Evolutionary conservation across 2,329 filamentous ascomycete species (phyloP).

Genomic region (Aspergillus transmontanensis): DNA sequence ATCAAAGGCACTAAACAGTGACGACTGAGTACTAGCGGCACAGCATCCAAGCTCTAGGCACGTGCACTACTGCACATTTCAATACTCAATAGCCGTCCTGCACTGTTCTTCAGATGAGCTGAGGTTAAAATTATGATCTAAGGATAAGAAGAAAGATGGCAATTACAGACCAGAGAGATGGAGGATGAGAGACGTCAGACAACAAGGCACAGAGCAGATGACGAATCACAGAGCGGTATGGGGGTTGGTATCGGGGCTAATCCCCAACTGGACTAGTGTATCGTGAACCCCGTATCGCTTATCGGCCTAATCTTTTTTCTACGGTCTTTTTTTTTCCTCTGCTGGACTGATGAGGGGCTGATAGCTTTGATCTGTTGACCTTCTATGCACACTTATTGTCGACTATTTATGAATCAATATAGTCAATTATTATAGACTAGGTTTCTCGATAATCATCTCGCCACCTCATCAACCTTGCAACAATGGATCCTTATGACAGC

Average conservation of each 20-base stretch:
- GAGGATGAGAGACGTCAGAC: constrained; percentile 10
- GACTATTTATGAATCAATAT: neutral
- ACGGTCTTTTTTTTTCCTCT: constrained; percentile 7
- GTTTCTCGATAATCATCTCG: neutral
- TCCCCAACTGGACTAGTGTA: constrained; percentile 9
- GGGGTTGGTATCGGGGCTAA: constrained; percentile 9
- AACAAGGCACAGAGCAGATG: neutral
- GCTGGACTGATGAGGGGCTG: neutral
- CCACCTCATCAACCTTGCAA: neutral
- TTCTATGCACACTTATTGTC: neutral
- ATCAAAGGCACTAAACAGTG: neutral
- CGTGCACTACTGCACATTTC: neutral
- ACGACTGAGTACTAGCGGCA: neutral
- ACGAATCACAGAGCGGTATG: constrained; percentile 7
- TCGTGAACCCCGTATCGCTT: constrained; percentile 21
- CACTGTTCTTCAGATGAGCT: neutral
- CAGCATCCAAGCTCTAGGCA: neutral
- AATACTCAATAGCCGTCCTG: neutral
- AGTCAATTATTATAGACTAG: neutral
- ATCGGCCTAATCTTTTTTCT: constrained; percentile 20
- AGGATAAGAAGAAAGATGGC: neutral
- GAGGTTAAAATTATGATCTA: neutral
- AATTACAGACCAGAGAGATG: constrained; percentile 1
- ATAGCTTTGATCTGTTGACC: neutral
- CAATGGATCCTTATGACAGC: constrained; percentile 80